Conservation (phyloP, 1,284 basidiomycete genomes). For the Trichosporon ovoides region DNA sequence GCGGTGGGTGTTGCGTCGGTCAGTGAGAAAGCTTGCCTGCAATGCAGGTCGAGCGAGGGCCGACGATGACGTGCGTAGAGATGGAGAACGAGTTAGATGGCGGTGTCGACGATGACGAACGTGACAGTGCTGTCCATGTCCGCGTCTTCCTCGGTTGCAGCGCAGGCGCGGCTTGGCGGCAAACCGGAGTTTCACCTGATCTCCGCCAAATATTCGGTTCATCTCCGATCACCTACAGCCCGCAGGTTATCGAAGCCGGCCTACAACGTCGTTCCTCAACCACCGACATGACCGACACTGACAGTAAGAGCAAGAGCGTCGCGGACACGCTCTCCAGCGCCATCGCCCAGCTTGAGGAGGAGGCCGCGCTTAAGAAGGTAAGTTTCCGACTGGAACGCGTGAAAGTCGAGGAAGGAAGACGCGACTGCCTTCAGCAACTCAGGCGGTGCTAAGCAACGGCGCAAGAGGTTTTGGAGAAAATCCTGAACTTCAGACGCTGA, state of each 20-base stretch:
- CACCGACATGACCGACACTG: background rate
- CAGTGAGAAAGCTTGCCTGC: too few relatives aligned
- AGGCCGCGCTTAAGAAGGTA: slow-evolving; percentile 45
- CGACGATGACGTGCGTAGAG: too few relatives aligned
- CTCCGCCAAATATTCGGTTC: background rate
- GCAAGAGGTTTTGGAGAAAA: background rate
- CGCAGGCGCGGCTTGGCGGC: background rate
- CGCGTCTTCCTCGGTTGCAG: too few relatives aligned
- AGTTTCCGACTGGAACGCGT: background rate
- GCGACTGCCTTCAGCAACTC: too few relatives aligned
- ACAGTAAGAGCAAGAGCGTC: slow-evolving; percentile 17
- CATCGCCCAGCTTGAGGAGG: slow-evolving; percentile 44
- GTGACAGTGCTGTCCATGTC: too few relatives aligned
- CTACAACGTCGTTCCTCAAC: background rate
- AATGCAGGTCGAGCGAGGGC: too few relatives aligned
- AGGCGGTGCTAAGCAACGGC: background rate
- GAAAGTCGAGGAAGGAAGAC: background rate
- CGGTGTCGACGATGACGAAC: too few relatives aligned
- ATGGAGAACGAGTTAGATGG: too few relatives aligned
- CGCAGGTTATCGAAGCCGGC: too few relatives aligned
- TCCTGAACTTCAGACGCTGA: background rate
- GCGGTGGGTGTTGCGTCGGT: too few relatives aligned
- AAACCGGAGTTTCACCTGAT: background rate
- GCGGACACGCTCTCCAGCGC: slow-evolving; percentile 31
- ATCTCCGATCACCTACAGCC: background rate